Evolutionary conservation across 179 eudicot species (phyloP), one percentile per base, ranked within the genome.

Genomic region (Heliamphora pulchella): DNA sequence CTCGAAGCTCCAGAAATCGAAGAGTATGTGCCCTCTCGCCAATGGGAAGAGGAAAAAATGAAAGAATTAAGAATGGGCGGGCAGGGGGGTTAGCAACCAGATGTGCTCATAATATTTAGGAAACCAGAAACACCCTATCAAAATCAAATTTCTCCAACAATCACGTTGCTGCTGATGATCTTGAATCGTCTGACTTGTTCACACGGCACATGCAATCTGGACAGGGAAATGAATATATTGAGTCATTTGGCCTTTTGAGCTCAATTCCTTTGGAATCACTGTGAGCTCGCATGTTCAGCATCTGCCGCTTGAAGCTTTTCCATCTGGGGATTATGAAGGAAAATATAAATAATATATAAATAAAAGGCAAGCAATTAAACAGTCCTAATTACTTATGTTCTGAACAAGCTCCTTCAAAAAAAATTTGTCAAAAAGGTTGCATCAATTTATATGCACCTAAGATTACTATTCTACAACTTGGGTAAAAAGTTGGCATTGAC

Each of bases 131-230:
- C 18, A 66, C 68, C 76, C 31, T 84, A 69, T 71, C 62, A 48
- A 53, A 7, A 50, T 51, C 39, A 46, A 31, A 58, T 55, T 39
- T 14, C 15, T 31, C 55, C 51, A 44, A 7, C 70, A 58, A 79
- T 91, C 86, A 93, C 84, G 94, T 88, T 17, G 82, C 89, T 18
- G 93, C 82, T 75, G 86, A 77, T 82, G 90, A 80, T 88, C 87
- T 87, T 75, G 93, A 90, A 89, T 87, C 94, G 80, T 87, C 92
- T 55, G 98, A 80, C 84, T 86, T 94, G 81, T 89, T 89, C 62
- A 75, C 76, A 63, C 86, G 98, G 75, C 99, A 92, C 99, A 96
- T 96, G 89, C 99, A 96, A 78, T 92, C 92, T 15, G 99, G 99
- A 82, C 97, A 92, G 11, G 99, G 99, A 81, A 91, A 88, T 48